Evolutionary conservation across 805 yeast genomes (phyloP).

Genomic region (Cyberlindnera xylosilytica): DNA sequence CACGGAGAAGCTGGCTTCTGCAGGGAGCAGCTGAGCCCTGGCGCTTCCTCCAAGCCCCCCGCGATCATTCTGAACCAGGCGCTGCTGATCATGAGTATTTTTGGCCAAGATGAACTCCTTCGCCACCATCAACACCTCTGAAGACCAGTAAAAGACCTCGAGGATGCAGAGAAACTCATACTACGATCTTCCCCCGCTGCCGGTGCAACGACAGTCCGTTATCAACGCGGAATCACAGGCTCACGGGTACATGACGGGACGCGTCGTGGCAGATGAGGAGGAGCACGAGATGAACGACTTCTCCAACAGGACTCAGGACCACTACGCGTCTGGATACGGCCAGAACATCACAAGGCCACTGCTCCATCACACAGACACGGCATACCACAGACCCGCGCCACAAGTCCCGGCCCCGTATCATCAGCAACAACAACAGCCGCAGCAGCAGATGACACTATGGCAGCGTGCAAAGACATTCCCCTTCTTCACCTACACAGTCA

Average conservation of each 20-base stretch:
- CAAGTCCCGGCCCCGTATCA: not conserved
- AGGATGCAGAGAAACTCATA: not conserved
- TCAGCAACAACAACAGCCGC: not conserved
- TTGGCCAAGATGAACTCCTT: too few species aligned
- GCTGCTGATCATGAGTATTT: too few species aligned
- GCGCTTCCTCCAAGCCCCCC: too few species aligned
- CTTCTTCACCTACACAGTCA: slow-evolving; percentile 20
- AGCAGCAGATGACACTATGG: not conserved
- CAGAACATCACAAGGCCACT: not conserved
- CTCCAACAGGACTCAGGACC: not conserved
- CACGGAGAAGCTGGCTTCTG: too few species aligned
- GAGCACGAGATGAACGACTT: slow-evolving; percentile 2
- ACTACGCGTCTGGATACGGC: not conserved
- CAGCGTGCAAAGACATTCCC: slow-evolving; percentile 9
- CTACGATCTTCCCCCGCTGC: slow-evolving; percentile 6
- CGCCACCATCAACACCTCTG: too few species aligned
- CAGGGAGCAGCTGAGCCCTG: too few species aligned
- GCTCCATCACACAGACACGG: not conserved
- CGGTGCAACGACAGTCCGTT: slow-evolving; percentile 7
- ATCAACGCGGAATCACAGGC: not conserved
- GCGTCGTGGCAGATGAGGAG: not conserved
- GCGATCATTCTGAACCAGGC: too few species aligned
- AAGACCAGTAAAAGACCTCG: too few species aligned
- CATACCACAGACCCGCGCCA: not conserved
- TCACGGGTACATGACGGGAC: slow-evolving; percentile 1